Evolutionary conservation across 1,139 yeast genomes (phyloP).

Genomic region (Saccharomyces pastorianus): DNA sequence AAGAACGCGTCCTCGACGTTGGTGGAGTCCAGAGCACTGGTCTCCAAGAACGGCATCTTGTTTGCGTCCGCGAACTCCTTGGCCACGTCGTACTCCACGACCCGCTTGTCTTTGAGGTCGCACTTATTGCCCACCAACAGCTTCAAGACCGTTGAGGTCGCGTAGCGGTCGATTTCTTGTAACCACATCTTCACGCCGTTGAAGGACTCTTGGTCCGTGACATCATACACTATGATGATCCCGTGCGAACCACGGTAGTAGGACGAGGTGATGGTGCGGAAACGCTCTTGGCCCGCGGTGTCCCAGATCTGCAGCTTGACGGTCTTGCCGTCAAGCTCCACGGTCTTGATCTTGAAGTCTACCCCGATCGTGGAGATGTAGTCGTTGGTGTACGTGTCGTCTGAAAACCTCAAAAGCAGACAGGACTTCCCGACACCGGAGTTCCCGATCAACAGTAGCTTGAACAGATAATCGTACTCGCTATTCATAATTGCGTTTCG

Average conservation of each 20-base stretch:
- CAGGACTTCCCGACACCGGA: constrained; percentile 98
- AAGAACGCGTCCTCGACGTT: constrained; percentile 97
- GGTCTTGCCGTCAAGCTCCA: constrained; percentile 92
- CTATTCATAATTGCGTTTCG: constrained; percentile 48
- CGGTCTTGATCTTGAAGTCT: constrained; percentile 94
- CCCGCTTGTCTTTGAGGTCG: constrained; percentile 87
- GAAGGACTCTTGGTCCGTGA: constrained; percentile 95
- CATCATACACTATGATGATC: constrained; percentile 94
- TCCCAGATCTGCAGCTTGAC: constrained; percentile 98
- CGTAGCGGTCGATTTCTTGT: constrained; percentile 97
- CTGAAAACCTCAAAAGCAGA: constrained; percentile 88
- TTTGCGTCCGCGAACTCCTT: constrained; percentile 96
- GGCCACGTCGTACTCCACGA: constrained; percentile 92
- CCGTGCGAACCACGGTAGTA: constrained; percentile 99
- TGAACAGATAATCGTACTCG: constrained; percentile 95
- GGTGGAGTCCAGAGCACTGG: constrained; percentile 90
- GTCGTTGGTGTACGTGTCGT: constrained; percentile 94
- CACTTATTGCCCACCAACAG: constrained; percentile 94
- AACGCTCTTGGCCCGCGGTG: constrained; percentile 97
- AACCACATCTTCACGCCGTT: constrained; percentile 97
- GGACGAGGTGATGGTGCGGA: constrained; percentile 94
- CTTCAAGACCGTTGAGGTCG: constrained; percentile 95
- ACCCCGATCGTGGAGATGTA: constrained; percentile 97
- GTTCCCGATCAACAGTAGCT: constrained; percentile 89
- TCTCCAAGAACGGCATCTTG: constrained; percentile 92